A percentile compares a stretch with the other conserved stretches of the same genome.
Evolutionary conservation across 805 yeast genomes (phyloP).

Genomic region (Candida quercuum): DNA sequence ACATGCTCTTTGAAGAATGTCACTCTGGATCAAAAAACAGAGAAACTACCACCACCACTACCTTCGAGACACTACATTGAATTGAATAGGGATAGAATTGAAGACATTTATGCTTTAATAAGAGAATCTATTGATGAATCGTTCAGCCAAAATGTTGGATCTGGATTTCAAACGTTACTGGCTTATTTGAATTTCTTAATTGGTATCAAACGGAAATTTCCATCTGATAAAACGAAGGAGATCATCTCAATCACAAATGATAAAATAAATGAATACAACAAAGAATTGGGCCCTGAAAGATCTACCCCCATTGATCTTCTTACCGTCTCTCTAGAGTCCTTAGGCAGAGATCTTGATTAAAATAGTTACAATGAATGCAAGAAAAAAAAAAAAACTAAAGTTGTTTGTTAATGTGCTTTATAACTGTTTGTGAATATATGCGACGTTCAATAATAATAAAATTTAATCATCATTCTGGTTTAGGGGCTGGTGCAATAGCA

Average conservation of each 20-base stretch:
- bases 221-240: constrained; percentile 22
- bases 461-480: too few species aligned
- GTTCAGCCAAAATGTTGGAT: constrained; percentile 10
- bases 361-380: not conserved
- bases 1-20: constrained; percentile 5
- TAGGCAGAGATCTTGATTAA: not conserved
- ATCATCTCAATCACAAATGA: constrained; percentile 26
- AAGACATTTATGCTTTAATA: constrained; percentile 38
- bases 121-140: constrained; percentile 31
- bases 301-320: constrained; percentile 11
- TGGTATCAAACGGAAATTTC: constrained; percentile 30
- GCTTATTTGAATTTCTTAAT: constrained; percentile 53
- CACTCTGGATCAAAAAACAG: constrained; percentile 2
- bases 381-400: not conserved
- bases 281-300: constrained; percentile 7
- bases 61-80: constrained; percentile 41
- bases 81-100: constrained; percentile 36
- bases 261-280: constrained; percentile 9
- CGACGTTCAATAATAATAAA: too few species aligned
- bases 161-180: constrained; percentile 40
- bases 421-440: too few species aligned
- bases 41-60: constrained; percentile 25
- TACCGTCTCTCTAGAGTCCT: constrained; percentile 3
- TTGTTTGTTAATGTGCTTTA: too few species aligned
- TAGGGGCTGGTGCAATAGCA: constrained; percentile 1